Evolutionary conservation across 768 basidiomycete genomes (phyloP), one percentile per base, ranked within the genome.

Genomic region (Lyophyllum decastes): DNA sequence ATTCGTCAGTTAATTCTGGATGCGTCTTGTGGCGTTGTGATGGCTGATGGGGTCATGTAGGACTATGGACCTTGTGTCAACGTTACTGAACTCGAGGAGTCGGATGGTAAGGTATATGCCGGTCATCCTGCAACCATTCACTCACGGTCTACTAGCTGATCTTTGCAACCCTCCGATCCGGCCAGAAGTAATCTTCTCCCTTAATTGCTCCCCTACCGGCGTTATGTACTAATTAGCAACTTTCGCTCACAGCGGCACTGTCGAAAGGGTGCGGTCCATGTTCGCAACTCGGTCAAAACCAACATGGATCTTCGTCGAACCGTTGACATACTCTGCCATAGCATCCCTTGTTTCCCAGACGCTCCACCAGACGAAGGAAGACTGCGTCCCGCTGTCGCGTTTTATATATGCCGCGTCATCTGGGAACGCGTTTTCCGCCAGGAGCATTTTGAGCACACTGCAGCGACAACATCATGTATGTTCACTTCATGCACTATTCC

Each of bases 361-460:
- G 0, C 72, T 91, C 21, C 87, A 85, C 57, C 80, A 84, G 16
- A 59, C 75, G 1, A 82, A 79, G 60, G 84, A 86, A 34, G 85
- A 86, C 19, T 82, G 81, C 50, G 69, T 72, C 2, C 72, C 78
- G 4, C 66, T 91, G 45, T 81, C 86, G 4, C 75, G 77, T 17
- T 79, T 88, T 49, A 74, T 90, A 16, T 82, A 78, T 61, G 73
- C 76, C 0, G 73, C 81, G 11, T 88, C 88, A 0, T 79, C 80
- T 17, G 89, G 89, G 7, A 91, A 90, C 67, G 83, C 87, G 0
- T 90, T 91, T 63, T 83, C 85, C 6, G 84, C 85, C 2, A 73
- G 88, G 53, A 89, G 81, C 63, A 78, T 90, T 50, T 69, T 91
- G 27, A 78, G 76, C 33, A 87, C 84, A 0, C 72, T 90, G 2